Evolutionary conservation across 228 moss, liverwort and hornwort species (phyloP).

Genomic region (Sphagnum magellanicum): DNA sequence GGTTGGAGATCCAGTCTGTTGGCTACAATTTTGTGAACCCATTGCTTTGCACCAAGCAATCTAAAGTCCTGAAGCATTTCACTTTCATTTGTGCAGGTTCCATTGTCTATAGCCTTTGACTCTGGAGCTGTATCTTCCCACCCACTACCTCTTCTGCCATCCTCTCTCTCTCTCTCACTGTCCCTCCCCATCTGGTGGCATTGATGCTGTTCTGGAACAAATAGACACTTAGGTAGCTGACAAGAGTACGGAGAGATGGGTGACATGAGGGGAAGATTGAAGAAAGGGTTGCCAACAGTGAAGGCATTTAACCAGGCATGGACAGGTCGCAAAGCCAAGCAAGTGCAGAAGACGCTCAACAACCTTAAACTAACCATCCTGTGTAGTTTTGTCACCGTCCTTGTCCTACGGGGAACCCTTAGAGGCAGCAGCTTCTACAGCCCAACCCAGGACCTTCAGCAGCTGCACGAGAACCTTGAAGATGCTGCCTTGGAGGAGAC

Average conservation of each 20-base stretch:
- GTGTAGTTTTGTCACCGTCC: slow-evolving; percentile 30
- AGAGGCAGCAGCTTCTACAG: slow-evolving; percentile 27
- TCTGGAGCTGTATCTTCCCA: too few relatives aligned
- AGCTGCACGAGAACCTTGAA: slow-evolving; percentile 24
- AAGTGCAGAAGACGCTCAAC: slow-evolving; percentile 26
- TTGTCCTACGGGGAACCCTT: slow-evolving; percentile 25
- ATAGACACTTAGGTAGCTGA: too few relatives aligned
- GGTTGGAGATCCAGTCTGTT: too few relatives aligned
- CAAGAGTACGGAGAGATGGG: neutral
- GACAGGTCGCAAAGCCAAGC: neutral
- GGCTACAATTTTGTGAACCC: too few relatives aligned
- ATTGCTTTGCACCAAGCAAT: too few relatives aligned
- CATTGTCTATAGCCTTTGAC: too few relatives aligned
- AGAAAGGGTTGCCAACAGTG: neutral
- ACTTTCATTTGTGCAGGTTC: too few relatives aligned
- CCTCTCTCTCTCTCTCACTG: too few relatives aligned
- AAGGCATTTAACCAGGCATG: neutral
- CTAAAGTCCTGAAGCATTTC: too few relatives aligned
- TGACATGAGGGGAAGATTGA: neutral
- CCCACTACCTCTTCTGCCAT: too few relatives aligned
- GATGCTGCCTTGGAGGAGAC: slow-evolving; percentile 18
- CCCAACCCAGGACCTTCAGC: slow-evolving; percentile 29
- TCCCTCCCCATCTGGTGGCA: too few relatives aligned
- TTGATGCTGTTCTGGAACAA: too few relatives aligned
- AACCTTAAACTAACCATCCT: slow-evolving; percentile 37